These are phyloP conservation scores for Tricholoma sp. DNA, from an alignment of 768 basidiomycete genomes.

Conservation along the genomic window DNA sequence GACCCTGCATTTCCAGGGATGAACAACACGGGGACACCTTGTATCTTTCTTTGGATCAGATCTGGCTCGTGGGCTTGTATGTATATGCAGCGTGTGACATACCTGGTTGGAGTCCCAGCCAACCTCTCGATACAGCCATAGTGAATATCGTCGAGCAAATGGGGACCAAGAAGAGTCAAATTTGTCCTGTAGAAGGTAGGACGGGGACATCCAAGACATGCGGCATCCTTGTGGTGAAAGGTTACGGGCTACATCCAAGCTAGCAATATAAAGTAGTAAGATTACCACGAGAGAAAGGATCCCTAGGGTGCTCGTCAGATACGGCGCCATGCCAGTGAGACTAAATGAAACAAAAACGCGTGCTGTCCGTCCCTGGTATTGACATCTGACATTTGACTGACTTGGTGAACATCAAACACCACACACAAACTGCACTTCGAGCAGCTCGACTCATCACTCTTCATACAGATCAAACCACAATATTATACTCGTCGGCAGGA, in stretches of 20 bases:
- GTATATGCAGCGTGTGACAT: slow-evolving; percentile 12
- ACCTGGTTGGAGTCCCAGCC: slow-evolving; percentile 76
- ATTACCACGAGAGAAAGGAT: slow-evolving; percentile 30
- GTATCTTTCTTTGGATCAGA: slow-evolving; percentile 5
- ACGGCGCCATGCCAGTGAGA: not conserved
- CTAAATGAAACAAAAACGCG: too few species aligned
- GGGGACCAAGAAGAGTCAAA: slow-evolving; percentile 70
- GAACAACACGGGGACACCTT: slow-evolving; percentile 86
- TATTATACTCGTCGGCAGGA: not conserved
- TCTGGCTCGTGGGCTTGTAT: not conserved
- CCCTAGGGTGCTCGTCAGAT: slow-evolving; percentile 20
- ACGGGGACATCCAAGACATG: slow-evolving; percentile 96
- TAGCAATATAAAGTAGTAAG: slow-evolving; percentile 38
- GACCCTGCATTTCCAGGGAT: slow-evolving; percentile 98
- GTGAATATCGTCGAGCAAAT: slow-evolving; percentile 67
- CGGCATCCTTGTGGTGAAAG: slow-evolving; percentile 89
- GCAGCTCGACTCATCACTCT: not conserved
- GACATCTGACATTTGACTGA: too few species aligned
- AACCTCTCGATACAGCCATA: slow-evolving; percentile 89
- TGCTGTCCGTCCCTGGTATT: not conserved
- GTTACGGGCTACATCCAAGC: slow-evolving; percentile 35
- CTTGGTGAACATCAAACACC: not conserved
- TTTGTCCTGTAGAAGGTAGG: slow-evolving; percentile 68
- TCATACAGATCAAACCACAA: not conserved
- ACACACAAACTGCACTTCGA: not conserved